Evolutionary conservation across 2,329 filamentous ascomycete species (phyloP), one percentile per base, ranked within the genome.

Genomic region (Cladorrhinum sp.): DNA sequence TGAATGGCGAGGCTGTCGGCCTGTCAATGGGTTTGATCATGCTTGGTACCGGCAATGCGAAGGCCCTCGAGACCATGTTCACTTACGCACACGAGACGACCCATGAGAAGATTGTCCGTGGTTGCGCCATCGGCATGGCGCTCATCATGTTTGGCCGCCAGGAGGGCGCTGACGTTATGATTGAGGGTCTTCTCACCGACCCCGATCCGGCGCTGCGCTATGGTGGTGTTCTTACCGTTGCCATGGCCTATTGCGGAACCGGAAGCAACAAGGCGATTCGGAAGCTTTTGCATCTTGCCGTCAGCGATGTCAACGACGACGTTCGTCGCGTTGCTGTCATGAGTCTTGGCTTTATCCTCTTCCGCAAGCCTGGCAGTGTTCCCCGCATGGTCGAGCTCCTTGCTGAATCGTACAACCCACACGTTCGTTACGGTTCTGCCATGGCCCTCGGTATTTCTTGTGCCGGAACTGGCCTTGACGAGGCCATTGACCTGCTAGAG

Each of bases 381-480:
- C 96, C 96, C 57, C 91, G 96, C 65, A 99, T 99, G 93, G 95
- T 99, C 46, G 96, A 99, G 78, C 86, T 99, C 55, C 86, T 99
- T 20, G 95, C 95, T 4, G 96, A 99, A 75, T 98, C 94, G 0
- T 99, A 99, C 82, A 99, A 99, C 78, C 95, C 95, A 20, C 95
- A 99, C 72, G 95, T 99, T 52, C 89, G 95, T 61, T 99, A 99
- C 71, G 95, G 95, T 72, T 96, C 95, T 20, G 95, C 95, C 57
- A 97, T 99, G 92, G 96, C 96, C 49, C 85, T 99, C 12, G 95
- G 95, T 77, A 99, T 99, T 71, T 96, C 96, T 24, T 99, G 96
- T 70, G 95, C 95, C 24, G 95, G 95, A 53, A 99, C 95, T 57
- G 95, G 95, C 14, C 82, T 98, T 28, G 92, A 96, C 65, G 95